These are phyloP conservation scores for Fusarium phyllophilum DNA, from an alignment of 2,329 filamentous ascomycete genomes.

Conservation along the genomic window DNA sequence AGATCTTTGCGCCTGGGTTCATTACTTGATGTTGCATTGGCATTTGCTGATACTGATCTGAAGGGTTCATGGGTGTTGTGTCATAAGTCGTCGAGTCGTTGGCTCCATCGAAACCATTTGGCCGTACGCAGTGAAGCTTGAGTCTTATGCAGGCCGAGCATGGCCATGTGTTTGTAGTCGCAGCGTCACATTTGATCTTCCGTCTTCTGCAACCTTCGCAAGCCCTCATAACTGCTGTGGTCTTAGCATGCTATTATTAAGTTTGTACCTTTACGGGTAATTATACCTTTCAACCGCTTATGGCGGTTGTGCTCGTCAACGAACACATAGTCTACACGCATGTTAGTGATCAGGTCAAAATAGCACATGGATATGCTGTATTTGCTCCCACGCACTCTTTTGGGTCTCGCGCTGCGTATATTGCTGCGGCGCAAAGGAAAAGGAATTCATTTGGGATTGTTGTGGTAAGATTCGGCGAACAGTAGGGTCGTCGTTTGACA, in stretches of 20 bases:
- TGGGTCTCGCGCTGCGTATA: slow-evolving; percentile 74
- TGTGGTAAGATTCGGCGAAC: slow-evolving; percentile 73
- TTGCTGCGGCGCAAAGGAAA: slow-evolving; percentile 75
- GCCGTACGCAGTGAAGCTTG: slow-evolving; percentile 92
- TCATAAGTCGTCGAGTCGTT: slow-evolving; percentile 50
- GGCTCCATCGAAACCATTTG: slow-evolving; percentile 74
- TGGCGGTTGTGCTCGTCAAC: slow-evolving; percentile 99
- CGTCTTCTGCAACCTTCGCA: slow-evolving; percentile 94
- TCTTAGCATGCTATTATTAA: slow-evolving; percentile 7
- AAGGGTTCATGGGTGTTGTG: slow-evolving; percentile 46
- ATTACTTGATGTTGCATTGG: slow-evolving; percentile 60
- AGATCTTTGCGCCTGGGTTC: slow-evolving; percentile 53
- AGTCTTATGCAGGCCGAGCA: slow-evolving; percentile 92
- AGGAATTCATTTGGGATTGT: slow-evolving; percentile 71
- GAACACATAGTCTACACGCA: slow-evolving; percentile 88
- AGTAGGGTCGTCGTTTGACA: slow-evolving; percentile 70
- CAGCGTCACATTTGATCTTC: slow-evolving; percentile 98
- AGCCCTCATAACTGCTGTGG: slow-evolving; percentile 84
- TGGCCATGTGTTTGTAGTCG: slow-evolving; percentile 96
- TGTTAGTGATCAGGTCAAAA: slow-evolving; percentile 25
- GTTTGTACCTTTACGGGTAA: neutral
- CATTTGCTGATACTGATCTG: slow-evolving; percentile 60
- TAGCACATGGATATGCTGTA: slow-evolving; percentile 11
- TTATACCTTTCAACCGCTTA: slow-evolving; percentile 89
- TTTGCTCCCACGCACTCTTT: slow-evolving; percentile 72